These are phyloP conservation scores for Rhododendron henanense DNA, from an alignment of 148 eudicot genomes.

Conservation along the genomic window DNA sequence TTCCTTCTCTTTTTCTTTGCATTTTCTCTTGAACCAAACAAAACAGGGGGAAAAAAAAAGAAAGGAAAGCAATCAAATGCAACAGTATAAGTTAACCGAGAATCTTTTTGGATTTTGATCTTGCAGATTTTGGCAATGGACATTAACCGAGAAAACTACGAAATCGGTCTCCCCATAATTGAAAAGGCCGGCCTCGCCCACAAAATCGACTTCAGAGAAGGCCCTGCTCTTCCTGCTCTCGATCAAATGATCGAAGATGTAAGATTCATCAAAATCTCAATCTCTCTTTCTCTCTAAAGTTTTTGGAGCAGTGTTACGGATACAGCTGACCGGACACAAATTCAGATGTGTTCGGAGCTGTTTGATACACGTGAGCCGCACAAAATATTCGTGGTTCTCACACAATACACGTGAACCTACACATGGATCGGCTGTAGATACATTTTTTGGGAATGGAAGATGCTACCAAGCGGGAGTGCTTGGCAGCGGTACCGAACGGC, in stretches of 20 bases:
- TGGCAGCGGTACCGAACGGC: no score
- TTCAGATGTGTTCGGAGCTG: background rate
- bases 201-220: constrained; percentile 65
- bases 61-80: background rate
- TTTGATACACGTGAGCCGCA: background rate
- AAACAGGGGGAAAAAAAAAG: background rate
- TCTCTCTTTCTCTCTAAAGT: background rate
- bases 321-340: no score
- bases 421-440: background rate
- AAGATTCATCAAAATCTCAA: constrained; percentile 12
- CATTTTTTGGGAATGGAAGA: no score
- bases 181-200: constrained; percentile 68
- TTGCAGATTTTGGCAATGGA: constrained; percentile 79
- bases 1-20: background rate
- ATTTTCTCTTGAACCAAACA: background rate
- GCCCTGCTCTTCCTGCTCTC: constrained; percentile 65
- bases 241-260: constrained; percentile 56
- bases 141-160: constrained; percentile 58
- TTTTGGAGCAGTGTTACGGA: background rate
- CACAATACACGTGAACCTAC: background rate
- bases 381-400: background rate
- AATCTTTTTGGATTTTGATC: background rate
- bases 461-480: no score
- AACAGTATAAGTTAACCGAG: background rate
- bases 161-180: constrained; percentile 63